Conservation (phyloP, 805 yeast species). For the Kuraishia piskuri region DNA sequence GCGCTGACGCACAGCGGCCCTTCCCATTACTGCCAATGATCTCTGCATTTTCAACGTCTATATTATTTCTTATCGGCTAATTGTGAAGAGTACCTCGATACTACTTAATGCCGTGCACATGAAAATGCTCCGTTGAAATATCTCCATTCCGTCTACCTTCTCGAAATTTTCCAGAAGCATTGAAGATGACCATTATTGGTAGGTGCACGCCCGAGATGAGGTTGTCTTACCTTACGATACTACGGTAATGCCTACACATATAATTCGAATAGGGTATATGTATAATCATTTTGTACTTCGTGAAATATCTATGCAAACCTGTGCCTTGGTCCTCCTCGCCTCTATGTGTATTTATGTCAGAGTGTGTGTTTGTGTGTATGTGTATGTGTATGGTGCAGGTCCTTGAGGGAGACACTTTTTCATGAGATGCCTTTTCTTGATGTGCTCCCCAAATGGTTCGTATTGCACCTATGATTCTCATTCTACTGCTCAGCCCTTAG, state of each 20-base stretch:
- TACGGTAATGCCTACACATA: too few relatives aligned
- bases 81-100: neutral
- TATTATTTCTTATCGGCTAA: too few relatives aligned
- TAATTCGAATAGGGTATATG: too few relatives aligned
- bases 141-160: neutral
- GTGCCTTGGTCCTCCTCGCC: neutral
- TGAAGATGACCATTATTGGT: neutral
- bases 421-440: too few relatives aligned
- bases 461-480: too few relatives aligned
- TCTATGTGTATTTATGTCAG: neutral
- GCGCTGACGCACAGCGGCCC: constrained; percentile 10
- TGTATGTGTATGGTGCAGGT: neutral
- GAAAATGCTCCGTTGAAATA: neutral
- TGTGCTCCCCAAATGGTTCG: too few relatives aligned
- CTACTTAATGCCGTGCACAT: too few relatives aligned
- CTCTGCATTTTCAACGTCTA: constrained; percentile 16
- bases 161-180: neutral
- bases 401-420: too few relatives aligned
- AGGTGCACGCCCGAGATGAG: neutral
- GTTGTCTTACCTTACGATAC: neutral
- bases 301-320: neutral
- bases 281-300: neutral
- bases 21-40: constrained; percentile 13
- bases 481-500: neutral
- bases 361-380: neutral